A percentile compares a stretch with the other conserved stretches of the same genome.
Evolutionary conservation across 768 basidiomycete species (phyloP).

Genomic region (Rhizopogon vinicolor): DNA sequence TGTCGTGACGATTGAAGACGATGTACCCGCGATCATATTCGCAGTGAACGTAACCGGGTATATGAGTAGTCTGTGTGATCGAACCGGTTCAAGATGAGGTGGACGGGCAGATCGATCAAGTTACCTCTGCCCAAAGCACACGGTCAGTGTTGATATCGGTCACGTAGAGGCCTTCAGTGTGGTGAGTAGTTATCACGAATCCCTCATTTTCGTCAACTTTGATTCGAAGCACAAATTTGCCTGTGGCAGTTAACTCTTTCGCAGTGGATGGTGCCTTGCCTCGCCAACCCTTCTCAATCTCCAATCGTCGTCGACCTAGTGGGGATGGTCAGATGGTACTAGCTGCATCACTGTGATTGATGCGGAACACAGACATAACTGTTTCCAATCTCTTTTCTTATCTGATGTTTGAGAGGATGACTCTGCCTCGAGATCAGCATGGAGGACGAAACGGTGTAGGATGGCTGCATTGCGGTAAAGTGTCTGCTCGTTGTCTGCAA

Average conservation of each 20-base stretch:
- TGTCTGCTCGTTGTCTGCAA: slow-evolving; percentile 39
- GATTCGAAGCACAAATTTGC: slow-evolving; percentile 57
- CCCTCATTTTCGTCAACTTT: slow-evolving; percentile 67
- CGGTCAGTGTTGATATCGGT: slow-evolving; percentile 44
- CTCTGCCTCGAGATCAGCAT: slow-evolving; percentile 24
- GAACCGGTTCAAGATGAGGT: background rate
- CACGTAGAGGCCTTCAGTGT: slow-evolving; percentile 53
- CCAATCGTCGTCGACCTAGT: slow-evolving; percentile 41
- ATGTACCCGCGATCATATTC: slow-evolving; percentile 73
- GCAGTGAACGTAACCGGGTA: slow-evolving; percentile 49
- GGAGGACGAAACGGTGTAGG: slow-evolving; percentile 42
- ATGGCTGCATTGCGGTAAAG: slow-evolving; percentile 57
- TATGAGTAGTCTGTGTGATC: slow-evolving; percentile 5
- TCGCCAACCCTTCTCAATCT: slow-evolving; percentile 49
- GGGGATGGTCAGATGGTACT: slow-evolving; percentile 8
- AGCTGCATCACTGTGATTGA: background rate
- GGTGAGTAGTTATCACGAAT: slow-evolving; percentile 54
- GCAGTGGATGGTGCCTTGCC: slow-evolving; percentile 42
- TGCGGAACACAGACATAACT: slow-evolving; percentile 42
- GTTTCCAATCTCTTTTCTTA: slow-evolving; percentile 48
- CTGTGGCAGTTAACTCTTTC: slow-evolving; percentile 28
- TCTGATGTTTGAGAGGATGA: slow-evolving; percentile 24
- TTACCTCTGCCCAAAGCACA: slow-evolving; percentile 49
- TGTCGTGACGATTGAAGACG: slow-evolving; percentile 57
- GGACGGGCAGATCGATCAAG: background rate